Evolutionary conservation across 805 yeast genomes (phyloP), one percentile per base, ranked within the genome.

Genomic region (Kodamaea hsintzibuensis): DNA sequence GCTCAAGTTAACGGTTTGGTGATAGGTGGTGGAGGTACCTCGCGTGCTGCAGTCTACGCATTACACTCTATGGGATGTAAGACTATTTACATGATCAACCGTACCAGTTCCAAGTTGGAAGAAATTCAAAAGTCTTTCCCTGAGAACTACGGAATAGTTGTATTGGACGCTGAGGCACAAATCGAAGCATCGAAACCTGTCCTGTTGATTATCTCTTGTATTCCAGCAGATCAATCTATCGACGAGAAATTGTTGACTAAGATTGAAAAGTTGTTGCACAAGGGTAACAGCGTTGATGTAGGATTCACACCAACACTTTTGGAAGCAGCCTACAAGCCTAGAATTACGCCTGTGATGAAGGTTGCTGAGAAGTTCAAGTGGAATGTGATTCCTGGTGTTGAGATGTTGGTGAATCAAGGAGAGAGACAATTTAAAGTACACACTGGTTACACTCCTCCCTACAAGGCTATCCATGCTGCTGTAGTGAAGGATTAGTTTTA

Each of bases 1-100:
- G 62, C 64, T 30, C 60, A 57, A 2, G 74, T 78, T 10, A 73
- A 80, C 54, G 98, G 97, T 33, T 73, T 92, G 55, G 88, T 95
- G 45, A 77, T 95, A 59, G 99, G 99, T 50, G 97, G 97, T 17
- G 99, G 99, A 42, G 99, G 99, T 44, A 92, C 99, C 22, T 86
- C 97, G 0, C 82, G 97, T 64, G 97, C 99, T 42, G 98, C 98
- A 0, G 83, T 89, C 13, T 91, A 82, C 68, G 98, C 99, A 1
- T 78, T 95, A 59, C 82, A 84, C 65, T 65, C 82, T 56, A 73
- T 93, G 76, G 97, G 97, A 2, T 90, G 96, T 69, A 61, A 73
- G 18, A 83, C 78, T 60, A 89, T 93, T 55, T 91, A 84, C 73
- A 77, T 93, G 76, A 67, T 89, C 55, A 93, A 92, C 75, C 84